These are phyloP conservation scores for Dioscorea cayenensis DNA, from an alignment of 116 monocot species.

Conservation along the genomic window DNA sequence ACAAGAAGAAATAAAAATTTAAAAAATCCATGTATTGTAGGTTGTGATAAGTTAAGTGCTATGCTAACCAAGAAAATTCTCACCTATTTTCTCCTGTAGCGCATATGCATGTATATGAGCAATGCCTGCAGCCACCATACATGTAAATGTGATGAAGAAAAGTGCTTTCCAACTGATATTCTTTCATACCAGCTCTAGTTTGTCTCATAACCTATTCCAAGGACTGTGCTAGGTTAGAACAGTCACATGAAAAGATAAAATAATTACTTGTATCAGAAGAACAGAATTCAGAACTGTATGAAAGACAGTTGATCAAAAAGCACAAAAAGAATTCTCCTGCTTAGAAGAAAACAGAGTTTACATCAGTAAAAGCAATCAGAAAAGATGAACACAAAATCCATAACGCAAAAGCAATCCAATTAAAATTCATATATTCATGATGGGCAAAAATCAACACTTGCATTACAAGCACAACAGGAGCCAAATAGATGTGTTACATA, in stretches of 20 bases:
- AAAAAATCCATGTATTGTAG: neutral
- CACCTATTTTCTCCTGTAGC: slow-evolving; percentile 97
- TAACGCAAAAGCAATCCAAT: neutral
- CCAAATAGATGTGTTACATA: too few relatives aligned
- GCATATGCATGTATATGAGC: slow-evolving; percentile 97
- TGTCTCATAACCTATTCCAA: slow-evolving; percentile 74
- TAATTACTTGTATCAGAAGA: neutral
- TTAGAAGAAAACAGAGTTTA: neutral
- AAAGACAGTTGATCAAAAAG: neutral
- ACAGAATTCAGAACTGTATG: neutral
- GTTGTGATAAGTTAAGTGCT: neutral
- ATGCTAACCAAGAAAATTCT: neutral
- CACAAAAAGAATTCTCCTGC: neutral
- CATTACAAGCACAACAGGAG: too few relatives aligned
- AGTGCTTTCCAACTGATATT: slow-evolving; percentile 95
- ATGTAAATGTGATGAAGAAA: slow-evolving; percentile 96
- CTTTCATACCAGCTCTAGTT: slow-evolving; percentile 71
- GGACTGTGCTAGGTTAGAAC: neutral
- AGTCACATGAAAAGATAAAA: neutral
- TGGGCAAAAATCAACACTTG: neutral
- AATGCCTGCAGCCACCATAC: slow-evolving; percentile 96
- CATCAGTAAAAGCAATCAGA: neutral
- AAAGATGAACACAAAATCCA: neutral
- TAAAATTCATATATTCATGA: neutral
- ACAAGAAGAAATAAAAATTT: neutral